phyloP scores from a whole-genome alignment of 164 flowering plant genomes.

The Sextonia rubra region DNA sequence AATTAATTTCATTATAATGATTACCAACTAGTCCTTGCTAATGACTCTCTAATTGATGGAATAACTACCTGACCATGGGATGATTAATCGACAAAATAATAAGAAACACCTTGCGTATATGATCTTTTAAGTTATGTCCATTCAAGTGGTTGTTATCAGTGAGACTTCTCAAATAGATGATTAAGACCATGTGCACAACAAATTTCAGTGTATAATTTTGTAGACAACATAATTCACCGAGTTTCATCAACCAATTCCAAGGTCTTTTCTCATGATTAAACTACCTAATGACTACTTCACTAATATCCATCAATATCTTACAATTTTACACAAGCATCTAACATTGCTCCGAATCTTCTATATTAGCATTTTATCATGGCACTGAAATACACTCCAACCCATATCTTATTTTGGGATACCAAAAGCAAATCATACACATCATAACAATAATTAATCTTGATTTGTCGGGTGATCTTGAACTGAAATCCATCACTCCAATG shows the following conservation, averaged over 20 bases:
- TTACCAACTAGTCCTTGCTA: too few relatives aligned
- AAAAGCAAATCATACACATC: not conserved
- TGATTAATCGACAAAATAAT: too few relatives aligned
- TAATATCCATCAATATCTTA: not conserved
- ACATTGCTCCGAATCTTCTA: not conserved
- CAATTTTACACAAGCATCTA: not conserved
- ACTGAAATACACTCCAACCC: not conserved
- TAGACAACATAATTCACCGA: not conserved
- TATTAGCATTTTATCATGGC: not conserved
- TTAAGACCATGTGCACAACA: not conserved
- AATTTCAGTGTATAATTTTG: not conserved
- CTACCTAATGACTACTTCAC: not conserved
- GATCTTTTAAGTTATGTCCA: too few relatives aligned
- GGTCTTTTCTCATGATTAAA: not conserved
- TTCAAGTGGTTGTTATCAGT: not conserved
- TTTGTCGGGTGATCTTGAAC: not conserved
- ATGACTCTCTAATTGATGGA: too few relatives aligned
- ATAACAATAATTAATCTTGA: not conserved
- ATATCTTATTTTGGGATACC: not conserved
- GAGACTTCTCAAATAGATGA: not conserved
- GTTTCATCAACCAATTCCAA: not conserved
- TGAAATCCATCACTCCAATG: not conserved
- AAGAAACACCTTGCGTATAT: too few relatives aligned
- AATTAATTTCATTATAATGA: too few relatives aligned
- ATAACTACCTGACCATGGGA: too few relatives aligned